These are phyloP conservation scores for Lobosporangium transversale DNA, from an alignment of 192 early-diverging fungal genomes.

Conservation along the genomic window DNA sequence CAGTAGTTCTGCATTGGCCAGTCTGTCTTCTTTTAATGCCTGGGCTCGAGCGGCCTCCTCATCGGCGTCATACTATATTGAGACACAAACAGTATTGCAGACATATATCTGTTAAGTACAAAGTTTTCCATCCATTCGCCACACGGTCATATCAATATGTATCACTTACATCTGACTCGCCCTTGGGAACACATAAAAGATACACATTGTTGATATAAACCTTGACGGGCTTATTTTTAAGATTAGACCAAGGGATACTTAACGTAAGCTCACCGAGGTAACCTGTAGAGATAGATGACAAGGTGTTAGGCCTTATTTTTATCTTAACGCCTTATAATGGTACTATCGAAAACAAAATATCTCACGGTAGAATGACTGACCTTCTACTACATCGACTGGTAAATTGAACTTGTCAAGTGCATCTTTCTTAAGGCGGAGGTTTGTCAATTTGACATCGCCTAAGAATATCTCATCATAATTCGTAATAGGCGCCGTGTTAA, in stretches of 20 bases:
- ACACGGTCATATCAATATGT: not conserved
- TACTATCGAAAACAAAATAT: not conserved
- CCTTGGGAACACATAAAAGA: slow-evolving; percentile 85
- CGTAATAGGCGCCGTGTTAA: no score
- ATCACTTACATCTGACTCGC: slow-evolving; percentile 65
- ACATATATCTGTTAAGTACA: no score
- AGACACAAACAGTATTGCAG: no score
- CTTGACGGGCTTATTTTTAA: slow-evolving; percentile 93
- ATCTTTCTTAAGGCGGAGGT: slow-evolving; percentile 87
- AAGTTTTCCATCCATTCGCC: no score
- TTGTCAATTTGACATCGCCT: slow-evolving; percentile 96
- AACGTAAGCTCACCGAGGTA: slow-evolving; percentile 93
- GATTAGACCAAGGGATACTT: slow-evolving; percentile 96
- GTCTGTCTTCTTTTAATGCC: slow-evolving; percentile 82
- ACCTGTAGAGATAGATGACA: slow-evolving; percentile 57
- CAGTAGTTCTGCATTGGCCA: slow-evolving; percentile 81
- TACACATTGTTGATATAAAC: slow-evolving; percentile 90
- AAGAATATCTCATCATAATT: no score
- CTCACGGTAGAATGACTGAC: slow-evolving; percentile 39
- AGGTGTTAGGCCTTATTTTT: not conserved
- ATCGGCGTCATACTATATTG: slow-evolving; percentile 82
- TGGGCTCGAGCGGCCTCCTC: slow-evolving; percentile 82
- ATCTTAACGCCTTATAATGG: no score
- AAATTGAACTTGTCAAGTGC: slow-evolving; percentile 94
- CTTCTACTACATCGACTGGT: slow-evolving; percentile 92